Evolutionary conservation across 23 red algal genomes (phyloP), one percentile per base, ranked within the genome.

Genomic region (Gracilaria gracilis): DNA sequence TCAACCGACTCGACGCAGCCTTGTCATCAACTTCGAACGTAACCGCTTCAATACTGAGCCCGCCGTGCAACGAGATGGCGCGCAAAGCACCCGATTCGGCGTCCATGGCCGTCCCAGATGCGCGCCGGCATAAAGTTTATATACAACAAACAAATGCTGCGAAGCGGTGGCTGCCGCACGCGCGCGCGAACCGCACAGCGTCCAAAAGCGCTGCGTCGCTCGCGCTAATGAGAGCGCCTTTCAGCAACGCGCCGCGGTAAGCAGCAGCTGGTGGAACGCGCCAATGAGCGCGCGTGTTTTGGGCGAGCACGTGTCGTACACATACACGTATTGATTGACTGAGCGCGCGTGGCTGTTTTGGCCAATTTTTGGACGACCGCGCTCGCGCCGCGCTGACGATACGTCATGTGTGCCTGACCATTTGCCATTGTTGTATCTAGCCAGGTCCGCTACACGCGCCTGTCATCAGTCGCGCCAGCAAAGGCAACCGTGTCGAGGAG

Each of bases 11-110:
- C 9, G 72, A n/a, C 14, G 23, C 5, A 2, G 72, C 40, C 11
- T 31, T 46, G 42, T 77, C 72, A 31, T 77, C 72, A 33, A 77
- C 72, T 20, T 77, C 72, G 20, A 77, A 77, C 8, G 39, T 28
- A 15, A 77, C 72, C 7, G 72, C 38, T 27, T 77, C 72, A 15
- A 67, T 11, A 11, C 9, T 36, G 6, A 33, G 17, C 16, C 27
- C 33, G 9, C 5, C 28, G 7, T 67, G 62, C 20, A 67, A 21
- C 62, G 62, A 67, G 17, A 55, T 55, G 16, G 51, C 51, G 17
- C 51, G 1, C 14, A 20, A 15, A 1, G 51, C 11, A 2, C 51
- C 51, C 51, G 51, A 6, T 24, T 5, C 27, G 4, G 1, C 9
- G 7, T 5, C 33, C 62, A 21, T 21, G 12, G 2, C 2, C 11